These are phyloP conservation scores for Schwanniomyces yamadae DNA, from an alignment of 805 yeast genomes.

Conservation along the genomic window DNA sequence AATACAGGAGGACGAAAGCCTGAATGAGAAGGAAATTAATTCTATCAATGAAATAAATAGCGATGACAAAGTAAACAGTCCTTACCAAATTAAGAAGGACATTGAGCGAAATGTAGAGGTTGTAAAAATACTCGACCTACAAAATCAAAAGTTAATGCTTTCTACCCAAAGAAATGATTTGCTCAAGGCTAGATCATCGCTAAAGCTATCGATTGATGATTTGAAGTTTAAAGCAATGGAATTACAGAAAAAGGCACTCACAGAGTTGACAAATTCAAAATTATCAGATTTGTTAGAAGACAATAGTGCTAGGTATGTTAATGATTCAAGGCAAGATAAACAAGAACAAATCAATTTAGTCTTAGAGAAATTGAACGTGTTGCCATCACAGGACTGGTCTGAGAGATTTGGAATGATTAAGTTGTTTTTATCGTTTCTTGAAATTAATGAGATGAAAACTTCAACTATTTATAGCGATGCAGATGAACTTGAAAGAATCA, in stretches of 20 bases:
- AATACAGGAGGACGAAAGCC: too few relatives aligned
- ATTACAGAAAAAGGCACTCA: slow-evolving; percentile 12
- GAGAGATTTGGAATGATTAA: slow-evolving; percentile 23
- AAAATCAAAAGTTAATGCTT: slow-evolving; percentile 15
- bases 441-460: slow-evolving; percentile 15
- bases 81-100: background rate
- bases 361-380: slow-evolving; percentile 27
- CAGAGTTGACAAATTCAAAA: slow-evolving; percentile 12
- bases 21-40: background rate
- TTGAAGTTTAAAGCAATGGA: slow-evolving; percentile 12
- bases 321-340: background rate
- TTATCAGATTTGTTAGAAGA: slow-evolving; percentile 19
- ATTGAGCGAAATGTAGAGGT: slow-evolving; percentile 5
- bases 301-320: slow-evolving; percentile 15
- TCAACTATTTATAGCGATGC: slow-evolving; percentile 10
- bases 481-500: slow-evolving; percentile 11
- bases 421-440: slow-evolving; percentile 26
- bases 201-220: slow-evolving; percentile 16
- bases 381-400: slow-evolving; percentile 35
- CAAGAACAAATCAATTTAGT: slow-evolving; percentile 18
- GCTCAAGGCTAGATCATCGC: slow-evolving; percentile 15
- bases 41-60: background rate
- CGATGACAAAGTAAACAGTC: too few relatives aligned
- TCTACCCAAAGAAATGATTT: slow-evolving; percentile 16
- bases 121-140: slow-evolving; percentile 12